A percentile compares a stretch with the other conserved stretches of the same genome.
These are phyloP conservation scores for Colletotrichum musae DNA, from an alignment of 2,329 filamentous ascomycete genomes.

Conservation along the genomic window DNA sequence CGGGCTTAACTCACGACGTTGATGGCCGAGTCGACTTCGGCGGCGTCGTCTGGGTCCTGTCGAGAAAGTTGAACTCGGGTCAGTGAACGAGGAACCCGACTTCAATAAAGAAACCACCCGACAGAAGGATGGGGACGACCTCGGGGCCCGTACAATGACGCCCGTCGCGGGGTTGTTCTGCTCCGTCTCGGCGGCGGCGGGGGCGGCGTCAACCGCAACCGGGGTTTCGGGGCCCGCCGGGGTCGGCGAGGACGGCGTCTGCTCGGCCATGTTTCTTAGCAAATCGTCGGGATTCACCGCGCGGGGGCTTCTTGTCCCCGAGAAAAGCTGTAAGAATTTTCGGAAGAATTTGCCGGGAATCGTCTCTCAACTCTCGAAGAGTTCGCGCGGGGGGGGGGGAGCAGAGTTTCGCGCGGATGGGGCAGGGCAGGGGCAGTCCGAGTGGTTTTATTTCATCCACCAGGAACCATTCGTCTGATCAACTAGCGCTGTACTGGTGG, in stretches of 20 bases:
- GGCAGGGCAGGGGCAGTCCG: too few relatives aligned
- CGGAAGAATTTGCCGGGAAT: too few relatives aligned
- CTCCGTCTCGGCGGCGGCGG: conserved; percentile 3
- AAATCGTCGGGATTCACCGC: neutral
- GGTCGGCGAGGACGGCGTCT: conserved; percentile 7
- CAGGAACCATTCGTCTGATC: too few relatives aligned
- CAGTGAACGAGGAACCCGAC: neutral
- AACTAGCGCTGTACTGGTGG: too few relatives aligned
- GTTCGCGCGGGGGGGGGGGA: too few relatives aligned
- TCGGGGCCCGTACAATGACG: conserved; percentile 28
- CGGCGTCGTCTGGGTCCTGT: conserved; percentile 24
- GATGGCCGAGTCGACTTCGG: conserved; percentile 27
- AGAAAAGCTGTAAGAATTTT: too few relatives aligned
- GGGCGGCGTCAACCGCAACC: neutral
- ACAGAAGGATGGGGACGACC: too few relatives aligned
- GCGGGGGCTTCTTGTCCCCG: too few relatives aligned
- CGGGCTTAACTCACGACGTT: conserved; percentile 19
- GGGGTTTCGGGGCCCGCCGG: neutral
- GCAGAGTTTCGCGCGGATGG: too few relatives aligned
- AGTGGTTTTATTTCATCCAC: too few relatives aligned
- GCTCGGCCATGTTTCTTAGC: conserved; percentile 5
- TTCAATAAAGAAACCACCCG: too few relatives aligned
- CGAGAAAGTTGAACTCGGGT: neutral
- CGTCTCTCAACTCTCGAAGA: too few relatives aligned
- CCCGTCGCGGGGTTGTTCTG: conserved; percentile 31